Evolutionary conservation across 768 basidiomycete species (phyloP).

Genomic region (Gymnopilus dilepis): DNA sequence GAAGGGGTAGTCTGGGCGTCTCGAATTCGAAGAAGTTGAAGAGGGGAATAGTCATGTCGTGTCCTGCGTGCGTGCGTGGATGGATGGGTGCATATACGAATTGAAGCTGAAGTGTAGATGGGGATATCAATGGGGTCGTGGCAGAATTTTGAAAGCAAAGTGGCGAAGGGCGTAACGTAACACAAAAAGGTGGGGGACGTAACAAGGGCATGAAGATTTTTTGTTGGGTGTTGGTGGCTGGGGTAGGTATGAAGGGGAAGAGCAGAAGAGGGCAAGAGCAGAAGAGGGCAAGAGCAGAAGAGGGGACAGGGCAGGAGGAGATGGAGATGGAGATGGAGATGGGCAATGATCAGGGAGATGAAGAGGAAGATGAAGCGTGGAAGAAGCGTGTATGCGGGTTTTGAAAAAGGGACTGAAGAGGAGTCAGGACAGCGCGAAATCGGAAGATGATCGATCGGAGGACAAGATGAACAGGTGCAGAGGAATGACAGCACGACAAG

Average conservation of each 20-base stretch:
- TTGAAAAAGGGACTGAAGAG: neutral
- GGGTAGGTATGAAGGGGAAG: neutral
- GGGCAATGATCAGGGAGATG: neutral
- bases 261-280: no score
- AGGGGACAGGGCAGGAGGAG: neutral
- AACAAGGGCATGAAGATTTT: constrained; percentile 2
- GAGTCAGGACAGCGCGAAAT: neutral
- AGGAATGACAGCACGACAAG: neutral
- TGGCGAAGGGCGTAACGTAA: neutral
- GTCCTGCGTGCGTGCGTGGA: neutral
- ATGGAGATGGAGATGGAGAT: neutral
- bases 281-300: neutral
- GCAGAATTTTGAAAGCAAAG: neutral
- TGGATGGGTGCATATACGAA: neutral
- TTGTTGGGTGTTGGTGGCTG: no score
- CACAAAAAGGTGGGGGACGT: no score
- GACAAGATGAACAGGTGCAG: neutral
- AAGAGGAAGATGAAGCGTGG: neutral
- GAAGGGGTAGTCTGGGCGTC: neutral
- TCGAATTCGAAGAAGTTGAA: no score
- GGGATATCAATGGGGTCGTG: neutral
- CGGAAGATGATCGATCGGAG: neutral
- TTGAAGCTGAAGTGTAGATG: no score
- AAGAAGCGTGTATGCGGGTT: neutral
- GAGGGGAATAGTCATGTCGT: constrained; percentile 9